These are phyloP conservation scores for Trametes maxima DNA, from an alignment of 768 basidiomycete species.

Conservation along the genomic window DNA sequence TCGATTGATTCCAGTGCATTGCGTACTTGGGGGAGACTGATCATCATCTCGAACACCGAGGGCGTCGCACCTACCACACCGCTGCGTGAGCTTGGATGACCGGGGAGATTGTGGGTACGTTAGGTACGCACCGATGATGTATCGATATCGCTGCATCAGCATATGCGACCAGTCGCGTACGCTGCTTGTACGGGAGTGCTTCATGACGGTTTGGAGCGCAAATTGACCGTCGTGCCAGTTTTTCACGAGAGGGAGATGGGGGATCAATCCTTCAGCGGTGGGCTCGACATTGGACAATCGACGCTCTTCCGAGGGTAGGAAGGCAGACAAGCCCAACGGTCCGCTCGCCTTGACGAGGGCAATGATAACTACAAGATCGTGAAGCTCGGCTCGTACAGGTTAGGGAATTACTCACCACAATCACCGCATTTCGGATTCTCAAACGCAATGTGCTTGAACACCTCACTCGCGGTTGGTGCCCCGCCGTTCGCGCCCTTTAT, in stretches of 20 bases:
- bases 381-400: background rate
- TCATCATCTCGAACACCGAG: slow-evolving; percentile 29
- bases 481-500: slow-evolving; percentile 23
- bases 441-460: slow-evolving; percentile 40
- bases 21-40: slow-evolving; percentile 22
- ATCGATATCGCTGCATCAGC: slow-evolving; percentile 39
- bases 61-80: slow-evolving; percentile 23
- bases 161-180: slow-evolving; percentile 35
- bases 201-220: slow-evolving; percentile 30
- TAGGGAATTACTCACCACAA: slow-evolving; percentile 27
- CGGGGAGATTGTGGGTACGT: background rate
- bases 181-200: slow-evolving; percentile 18
- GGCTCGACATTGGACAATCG: background rate
- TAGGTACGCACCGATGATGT: slow-evolving; percentile 32
- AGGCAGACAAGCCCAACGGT: slow-evolving; percentile 36
- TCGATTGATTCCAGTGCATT: slow-evolving; percentile 26
- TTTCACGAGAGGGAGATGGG: slow-evolving; percentile 28
- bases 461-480: slow-evolving; percentile 27
- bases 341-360: slow-evolving; percentile 37
- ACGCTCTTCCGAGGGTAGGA: slow-evolving; percentile 35
- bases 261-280: background rate
- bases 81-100: background rate
- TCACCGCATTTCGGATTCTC: slow-evolving; percentile 39
- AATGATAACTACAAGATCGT: slow-evolving; percentile 29
- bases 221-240: slow-evolving; percentile 29